These are phyloP conservation scores for Cunninghamia lanceolata DNA, from an alignment of 75 land plant species.

Conservation along the genomic window DNA sequence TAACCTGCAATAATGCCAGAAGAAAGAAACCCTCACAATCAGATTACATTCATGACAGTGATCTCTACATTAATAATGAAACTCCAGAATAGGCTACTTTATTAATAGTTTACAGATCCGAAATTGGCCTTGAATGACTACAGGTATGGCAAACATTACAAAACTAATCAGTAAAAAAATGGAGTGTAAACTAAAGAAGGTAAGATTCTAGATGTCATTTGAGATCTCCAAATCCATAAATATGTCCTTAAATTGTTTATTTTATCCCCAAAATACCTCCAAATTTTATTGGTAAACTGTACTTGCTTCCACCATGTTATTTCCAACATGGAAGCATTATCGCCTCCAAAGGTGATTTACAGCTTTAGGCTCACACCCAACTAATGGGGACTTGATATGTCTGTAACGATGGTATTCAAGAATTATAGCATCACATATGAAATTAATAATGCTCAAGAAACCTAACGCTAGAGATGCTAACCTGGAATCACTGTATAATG, in stretches of 20 bases:
- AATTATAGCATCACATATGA: not conserved
- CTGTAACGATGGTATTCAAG: not conserved
- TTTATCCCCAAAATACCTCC: not conserved
- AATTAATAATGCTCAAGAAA: not conserved
- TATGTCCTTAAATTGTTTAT: not conserved
- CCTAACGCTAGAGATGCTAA: not conserved
- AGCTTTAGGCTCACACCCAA: not conserved
- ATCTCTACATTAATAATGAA: not conserved
- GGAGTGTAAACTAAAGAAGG: not conserved
- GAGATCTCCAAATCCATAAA: not conserved
- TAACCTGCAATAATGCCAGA: conserved; percentile 43
- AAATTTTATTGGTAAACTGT: not conserved
- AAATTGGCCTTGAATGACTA: not conserved
- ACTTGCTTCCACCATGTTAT: not conserved
- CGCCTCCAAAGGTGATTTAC: not conserved
- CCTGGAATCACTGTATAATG: not conserved
- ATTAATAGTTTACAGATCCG: not conserved
- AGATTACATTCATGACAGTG: not conserved
- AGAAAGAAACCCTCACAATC: not conserved
- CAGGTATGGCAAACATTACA: not conserved
- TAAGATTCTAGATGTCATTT: not conserved
- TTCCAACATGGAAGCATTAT: not conserved
- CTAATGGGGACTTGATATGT: not conserved
- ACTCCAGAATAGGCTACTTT: not conserved
- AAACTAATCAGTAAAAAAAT: not conserved